These are phyloP conservation scores for Tulasnella sp. DNA, from an alignment of 768 basidiomycete species.

Conservation along the genomic window DNA sequence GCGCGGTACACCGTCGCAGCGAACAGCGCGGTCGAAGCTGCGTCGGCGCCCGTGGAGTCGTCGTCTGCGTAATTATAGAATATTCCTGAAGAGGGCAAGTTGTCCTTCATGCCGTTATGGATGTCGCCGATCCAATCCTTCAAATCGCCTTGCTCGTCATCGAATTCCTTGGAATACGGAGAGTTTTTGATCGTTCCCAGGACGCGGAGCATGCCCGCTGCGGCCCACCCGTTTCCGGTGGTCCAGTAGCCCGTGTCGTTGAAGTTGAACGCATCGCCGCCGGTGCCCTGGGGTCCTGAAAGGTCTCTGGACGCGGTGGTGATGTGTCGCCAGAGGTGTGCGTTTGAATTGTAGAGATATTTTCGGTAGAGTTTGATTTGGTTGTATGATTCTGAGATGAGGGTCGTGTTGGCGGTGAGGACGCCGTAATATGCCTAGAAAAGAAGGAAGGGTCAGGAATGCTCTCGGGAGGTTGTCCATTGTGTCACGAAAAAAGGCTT, in stretches of 20 bases:
- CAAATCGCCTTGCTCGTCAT: slow-evolving; percentile 30
- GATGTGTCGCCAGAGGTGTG: slow-evolving; percentile 35
- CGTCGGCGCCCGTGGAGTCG: slow-evolving; percentile 28
- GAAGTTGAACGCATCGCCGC: neutral
- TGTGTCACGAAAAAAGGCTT: no score
- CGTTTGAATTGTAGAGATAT: slow-evolving; percentile 26
- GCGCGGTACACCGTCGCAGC: slow-evolving; percentile 33
- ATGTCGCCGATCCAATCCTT: slow-evolving; percentile 34
- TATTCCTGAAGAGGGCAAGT: slow-evolving; percentile 28
- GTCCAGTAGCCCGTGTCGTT: slow-evolving; percentile 32
- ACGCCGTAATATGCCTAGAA: slow-evolving; percentile 36
- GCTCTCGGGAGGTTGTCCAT: no score
- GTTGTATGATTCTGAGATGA: slow-evolving; percentile 31
- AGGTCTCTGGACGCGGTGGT: slow-evolving; percentile 25
- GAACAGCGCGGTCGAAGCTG: slow-evolving; percentile 33
- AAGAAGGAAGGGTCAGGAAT: neutral
- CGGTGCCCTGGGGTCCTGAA: neutral
- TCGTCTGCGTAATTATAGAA: slow-evolving; percentile 33
- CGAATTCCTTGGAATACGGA: slow-evolving; percentile 24
- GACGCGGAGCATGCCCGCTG: slow-evolving; percentile 35
- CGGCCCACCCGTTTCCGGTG: slow-evolving; percentile 37
- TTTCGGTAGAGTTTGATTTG: slow-evolving; percentile 35
- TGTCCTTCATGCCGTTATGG: slow-evolving; percentile 22
- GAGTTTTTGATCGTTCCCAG: slow-evolving; percentile 33
- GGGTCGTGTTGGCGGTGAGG: slow-evolving; percentile 19